Evolutionary conservation across 352 stramenopile genomes (phyloP).

Genomic region (Thalassiosira tumida): DNA sequence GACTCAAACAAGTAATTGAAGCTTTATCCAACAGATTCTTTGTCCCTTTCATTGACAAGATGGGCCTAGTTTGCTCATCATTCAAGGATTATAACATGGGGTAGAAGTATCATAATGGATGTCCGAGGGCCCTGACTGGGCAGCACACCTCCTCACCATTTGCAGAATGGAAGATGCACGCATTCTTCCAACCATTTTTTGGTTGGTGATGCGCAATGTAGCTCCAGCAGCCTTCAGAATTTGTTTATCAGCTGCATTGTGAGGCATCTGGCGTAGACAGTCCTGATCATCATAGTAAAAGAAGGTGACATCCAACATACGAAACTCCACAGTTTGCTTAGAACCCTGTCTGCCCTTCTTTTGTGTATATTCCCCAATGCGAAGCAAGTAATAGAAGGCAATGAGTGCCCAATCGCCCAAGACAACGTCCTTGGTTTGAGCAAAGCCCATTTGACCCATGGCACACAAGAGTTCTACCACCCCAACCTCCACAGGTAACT

Average conservation of each 20-base stretch:
- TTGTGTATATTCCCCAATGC: not conserved
- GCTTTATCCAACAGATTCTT: no score
- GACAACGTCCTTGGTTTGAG: not conserved
- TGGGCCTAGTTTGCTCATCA: no score
- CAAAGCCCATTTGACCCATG: not conserved
- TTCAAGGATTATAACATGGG: no score
- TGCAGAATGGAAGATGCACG: no score
- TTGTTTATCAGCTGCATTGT: not conserved
- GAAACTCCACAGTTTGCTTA: constrained; percentile 14
- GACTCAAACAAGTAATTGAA: no score
- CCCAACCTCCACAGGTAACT: constrained; percentile 36
- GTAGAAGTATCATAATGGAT: no score
- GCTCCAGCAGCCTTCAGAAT: no score
- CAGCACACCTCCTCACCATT: no score
- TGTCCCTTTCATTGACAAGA: no score
- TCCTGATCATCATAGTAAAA: not conserved
- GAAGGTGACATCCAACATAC: constrained; percentile 17
- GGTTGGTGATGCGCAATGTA: no score
- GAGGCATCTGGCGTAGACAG: not conserved
- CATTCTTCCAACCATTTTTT: no score
- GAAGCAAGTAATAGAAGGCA: constrained; percentile 37
- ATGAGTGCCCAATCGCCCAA: constrained; percentile 19
- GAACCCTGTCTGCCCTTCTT: not conserved
- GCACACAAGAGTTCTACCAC: not conserved
- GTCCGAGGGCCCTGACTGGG: no score